phyloP scores from a whole-genome alignment of 2,329 filamentous ascomycete genomes.

The Teratosphaeriaceae sp. region DNA sequence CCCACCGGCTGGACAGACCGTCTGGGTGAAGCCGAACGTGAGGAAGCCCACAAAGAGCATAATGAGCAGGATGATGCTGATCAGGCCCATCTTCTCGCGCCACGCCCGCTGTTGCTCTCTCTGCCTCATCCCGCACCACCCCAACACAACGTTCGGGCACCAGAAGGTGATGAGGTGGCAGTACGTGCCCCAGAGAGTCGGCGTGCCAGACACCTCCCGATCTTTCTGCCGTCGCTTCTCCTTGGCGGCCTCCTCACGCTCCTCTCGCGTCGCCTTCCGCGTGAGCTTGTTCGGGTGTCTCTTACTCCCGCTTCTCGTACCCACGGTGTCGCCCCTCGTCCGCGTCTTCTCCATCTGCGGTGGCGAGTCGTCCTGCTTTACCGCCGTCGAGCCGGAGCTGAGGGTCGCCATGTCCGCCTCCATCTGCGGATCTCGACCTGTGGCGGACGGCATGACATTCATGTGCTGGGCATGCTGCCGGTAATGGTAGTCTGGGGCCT shows the following conservation, averaged over 20 bases:
- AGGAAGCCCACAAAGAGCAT: slow-evolving; percentile 88
- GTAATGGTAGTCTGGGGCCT: slow-evolving; percentile 95
- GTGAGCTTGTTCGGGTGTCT: slow-evolving; percentile 34
- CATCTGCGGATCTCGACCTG: slow-evolving; percentile 80
- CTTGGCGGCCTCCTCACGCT: slow-evolving; percentile 52
- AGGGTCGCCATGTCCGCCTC: slow-evolving; percentile 53
- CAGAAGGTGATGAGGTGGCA: slow-evolving; percentile 93
- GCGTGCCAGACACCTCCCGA: slow-evolving; percentile 62
- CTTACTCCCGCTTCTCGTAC: slow-evolving; percentile 30
- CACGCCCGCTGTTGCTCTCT: slow-evolving; percentile 87
- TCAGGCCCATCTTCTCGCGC: slow-evolving; percentile 95
- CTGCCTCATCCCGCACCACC: slow-evolving; percentile 76
- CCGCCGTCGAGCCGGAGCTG: slow-evolving; percentile 47
- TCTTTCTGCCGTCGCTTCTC: slow-evolving; percentile 46
- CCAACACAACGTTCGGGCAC: slow-evolving; percentile 77
- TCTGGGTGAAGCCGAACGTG: slow-evolving; percentile 90
- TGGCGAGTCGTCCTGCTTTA: slow-evolving; percentile 33
- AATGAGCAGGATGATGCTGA: slow-evolving; percentile 86
- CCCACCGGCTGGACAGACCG: slow-evolving; percentile 70
- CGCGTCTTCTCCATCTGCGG: slow-evolving; percentile 29
- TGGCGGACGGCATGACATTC: slow-evolving; percentile 81
- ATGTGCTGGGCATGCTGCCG: slow-evolving; percentile 91
- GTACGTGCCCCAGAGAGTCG: slow-evolving; percentile 91
- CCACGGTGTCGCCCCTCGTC: slow-evolving; percentile 2
- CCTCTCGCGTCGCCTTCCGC: slow-evolving; percentile 56